Base-by-base conservation (phyloP, 2,329 filamentous ascomycete genomes). In the Pseudogymnoascus destructans region DNA sequence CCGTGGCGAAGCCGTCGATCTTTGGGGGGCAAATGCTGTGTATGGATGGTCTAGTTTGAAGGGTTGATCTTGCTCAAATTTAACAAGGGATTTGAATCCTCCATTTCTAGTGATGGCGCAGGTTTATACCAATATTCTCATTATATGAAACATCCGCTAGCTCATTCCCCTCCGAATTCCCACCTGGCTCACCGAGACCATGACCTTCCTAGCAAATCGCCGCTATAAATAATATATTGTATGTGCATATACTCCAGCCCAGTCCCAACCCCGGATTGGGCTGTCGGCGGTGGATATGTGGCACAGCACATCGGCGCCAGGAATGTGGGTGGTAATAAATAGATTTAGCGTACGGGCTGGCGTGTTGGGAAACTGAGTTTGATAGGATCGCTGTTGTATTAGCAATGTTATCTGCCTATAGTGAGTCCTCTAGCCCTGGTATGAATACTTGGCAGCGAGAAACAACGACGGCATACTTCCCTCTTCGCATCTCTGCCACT, bases 311-410 rank as follows among this genome's bases (percentile, higher is more conserved):
- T 52, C 46, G 46, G 46, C 25, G n/a, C 46, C 46, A 52, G 46
- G n/a, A 52, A 52, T 15, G 46, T 52, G 46, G 46, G 46, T 52
- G 46, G 46, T 52, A 52, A 52, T 52, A 52, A 52, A 52, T 52
- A 52, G 46, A 52, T 52, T 52, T 52, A 52, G 46, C 46, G 46
- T 30, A 52, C 7, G n/a, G 40, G 10, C 25, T 52, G 46, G 46
- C 25, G 46, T 17, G 23, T 7, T 19, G 46, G n/a, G 5, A 9
- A 52, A 52, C 25, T 52, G 25, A 52, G 9, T 52, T 52, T 52
- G 46, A 52, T 52, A 52, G 46, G 46, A 32, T 27, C 46, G 17
- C 9, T 32, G 46, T 32, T n/a, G 25, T 30, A 52, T 52, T 52
- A 52, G 46, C 27, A 30, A 30, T 9, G 27, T 52, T 52, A 52